These are phyloP conservation scores for Solanum tarapatanum DNA, from an alignment of 257 asterid genomes.

Conservation along the genomic window DNA sequence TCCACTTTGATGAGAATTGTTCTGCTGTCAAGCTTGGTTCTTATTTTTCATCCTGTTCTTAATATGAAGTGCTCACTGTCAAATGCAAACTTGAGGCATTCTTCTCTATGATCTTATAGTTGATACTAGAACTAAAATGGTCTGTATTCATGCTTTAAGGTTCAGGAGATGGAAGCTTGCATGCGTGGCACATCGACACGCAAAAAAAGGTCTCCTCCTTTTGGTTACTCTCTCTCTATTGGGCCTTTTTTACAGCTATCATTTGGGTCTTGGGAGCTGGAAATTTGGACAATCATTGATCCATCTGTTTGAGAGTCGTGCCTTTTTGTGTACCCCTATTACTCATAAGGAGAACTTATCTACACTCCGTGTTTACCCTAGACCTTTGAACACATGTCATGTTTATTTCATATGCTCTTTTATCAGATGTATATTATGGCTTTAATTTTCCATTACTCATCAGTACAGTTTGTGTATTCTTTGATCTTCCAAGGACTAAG, in stretches of 20 bases:
- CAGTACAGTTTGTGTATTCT: not conserved
- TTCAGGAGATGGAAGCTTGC: slow-evolving; percentile 83
- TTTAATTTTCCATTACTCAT: not conserved
- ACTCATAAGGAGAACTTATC: not conserved
- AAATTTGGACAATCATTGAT: not conserved
- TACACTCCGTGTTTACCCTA: not conserved
- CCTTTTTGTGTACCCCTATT: not conserved
- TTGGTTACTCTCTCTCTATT: not conserved
- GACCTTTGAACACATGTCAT: not conserved
- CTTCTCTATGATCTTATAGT: not conserved
- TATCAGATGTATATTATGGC: not conserved
- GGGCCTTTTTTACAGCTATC: not conserved
- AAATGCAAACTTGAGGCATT: not conserved
- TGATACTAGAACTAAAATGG: not conserved
- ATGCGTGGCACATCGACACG: slow-evolving; percentile 73
- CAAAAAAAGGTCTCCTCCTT: slow-evolving; percentile 40
- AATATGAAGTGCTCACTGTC: not conserved
- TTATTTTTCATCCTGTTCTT: not conserved
- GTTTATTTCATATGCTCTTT: not conserved
- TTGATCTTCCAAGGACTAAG: not conserved
- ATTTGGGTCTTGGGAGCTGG: not conserved
- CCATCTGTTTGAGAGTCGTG: not conserved
- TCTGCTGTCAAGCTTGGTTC: not conserved
- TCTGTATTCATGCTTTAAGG: slow-evolving; percentile 33
- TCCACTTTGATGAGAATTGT: not conserved